Percentiles rank a stretch among this genome's conserved stretches.
Evolutionary conservation across 2,329 filamentous ascomycete species (phyloP).

Genomic region (Plenodomus tracheiphilus): DNA sequence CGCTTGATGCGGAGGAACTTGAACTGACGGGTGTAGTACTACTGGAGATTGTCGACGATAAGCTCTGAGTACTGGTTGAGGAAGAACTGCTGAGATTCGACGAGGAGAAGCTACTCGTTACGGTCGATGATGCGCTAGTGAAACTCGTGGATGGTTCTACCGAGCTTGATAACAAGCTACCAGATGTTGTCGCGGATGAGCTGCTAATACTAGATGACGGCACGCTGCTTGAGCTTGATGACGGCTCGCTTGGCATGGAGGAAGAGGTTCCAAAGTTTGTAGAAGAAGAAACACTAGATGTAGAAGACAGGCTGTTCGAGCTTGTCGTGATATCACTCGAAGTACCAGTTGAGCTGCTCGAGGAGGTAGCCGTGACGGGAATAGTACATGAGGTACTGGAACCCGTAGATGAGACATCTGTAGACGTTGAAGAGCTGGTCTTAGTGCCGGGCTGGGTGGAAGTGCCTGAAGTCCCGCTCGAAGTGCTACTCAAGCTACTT

Average conservation of each 20-base stretch:
- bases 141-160: neutral
- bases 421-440: neutral
- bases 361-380: neutral
- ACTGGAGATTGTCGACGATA: neutral
- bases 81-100: neutral
- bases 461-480: neutral
- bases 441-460: neutral
- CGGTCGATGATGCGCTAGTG: neutral
- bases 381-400: neutral
- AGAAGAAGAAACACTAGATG: neutral
- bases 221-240: neutral
- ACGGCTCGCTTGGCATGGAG: neutral
- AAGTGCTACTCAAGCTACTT: neutral
- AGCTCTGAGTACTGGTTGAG: neutral
- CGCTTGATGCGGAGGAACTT: neutral
- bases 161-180: neutral
- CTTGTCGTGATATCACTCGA: neutral
- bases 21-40: neutral
- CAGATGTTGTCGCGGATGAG: slow-evolving; percentile 1
- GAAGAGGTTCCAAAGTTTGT: neutral
- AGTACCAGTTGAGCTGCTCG: slow-evolving; percentile 2
- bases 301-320: neutral
- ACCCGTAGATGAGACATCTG: neutral
- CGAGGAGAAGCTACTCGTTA: neutral
- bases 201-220: neutral